phyloP scores from a whole-genome alignment of 1,284 basidiomycete species.

The Boletus smithii region DNA sequence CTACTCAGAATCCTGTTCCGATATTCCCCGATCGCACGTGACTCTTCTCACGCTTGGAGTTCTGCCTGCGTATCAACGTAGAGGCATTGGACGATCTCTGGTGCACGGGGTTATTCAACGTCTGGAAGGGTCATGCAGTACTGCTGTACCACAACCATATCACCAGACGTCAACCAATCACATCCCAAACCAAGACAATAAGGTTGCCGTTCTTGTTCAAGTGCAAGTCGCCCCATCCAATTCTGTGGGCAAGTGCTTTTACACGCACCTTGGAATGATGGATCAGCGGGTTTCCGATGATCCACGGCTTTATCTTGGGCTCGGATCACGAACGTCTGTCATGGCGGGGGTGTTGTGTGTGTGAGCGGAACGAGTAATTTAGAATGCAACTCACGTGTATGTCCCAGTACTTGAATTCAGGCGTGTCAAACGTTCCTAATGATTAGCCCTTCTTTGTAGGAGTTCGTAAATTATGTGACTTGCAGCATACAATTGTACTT shows the following conservation, averaged over 20 bases:
- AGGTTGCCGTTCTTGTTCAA: conserved; percentile 21
- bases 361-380: conserved; percentile 11
- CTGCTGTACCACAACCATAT: neutral
- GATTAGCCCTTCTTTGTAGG: neutral
- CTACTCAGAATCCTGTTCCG: conserved; percentile 10
- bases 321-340: conserved; percentile 18
- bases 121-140: conserved; percentile 14
- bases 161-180: neutral
- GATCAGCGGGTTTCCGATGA: conserved; percentile 16
- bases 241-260: conserved; percentile 25
- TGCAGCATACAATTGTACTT: too few relatives aligned
- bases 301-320: conserved; percentile 11
- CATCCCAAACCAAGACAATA: conserved; percentile 1
- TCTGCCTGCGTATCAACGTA: conserved; percentile 43
- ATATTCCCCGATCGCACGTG: conserved; percentile 33
- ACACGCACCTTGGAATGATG: conserved; percentile 29
- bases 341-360: conserved; percentile 29
- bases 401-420: neutral
- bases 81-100: conserved; percentile 49
- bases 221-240: conserved; percentile 30
- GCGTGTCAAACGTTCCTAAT: neutral
- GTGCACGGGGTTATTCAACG: conserved; percentile 37
- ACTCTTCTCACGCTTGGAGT: conserved; percentile 61
- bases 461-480: neutral
- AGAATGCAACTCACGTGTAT: neutral